phyloP scores from a whole-genome alignment of 345 rosid genomes.

The Microcos paniculata region DNA sequence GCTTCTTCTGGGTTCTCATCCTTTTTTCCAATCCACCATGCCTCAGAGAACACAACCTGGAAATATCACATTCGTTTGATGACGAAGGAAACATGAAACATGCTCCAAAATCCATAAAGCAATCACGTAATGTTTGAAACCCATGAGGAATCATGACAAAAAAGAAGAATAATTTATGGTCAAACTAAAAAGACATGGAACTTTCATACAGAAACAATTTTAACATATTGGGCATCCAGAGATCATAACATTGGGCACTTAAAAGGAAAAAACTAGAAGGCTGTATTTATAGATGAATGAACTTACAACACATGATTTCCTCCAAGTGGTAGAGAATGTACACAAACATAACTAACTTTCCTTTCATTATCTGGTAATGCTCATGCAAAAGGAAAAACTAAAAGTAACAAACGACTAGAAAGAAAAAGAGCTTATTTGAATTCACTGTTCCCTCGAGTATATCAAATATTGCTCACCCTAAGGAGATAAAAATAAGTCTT shows the following conservation, averaged over 20 bases:
- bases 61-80: conserved; percentile 14
- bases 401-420: not conserved
- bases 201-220: not conserved
- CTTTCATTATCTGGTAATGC: not conserved
- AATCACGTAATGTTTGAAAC: not conserved
- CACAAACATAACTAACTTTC: not conserved
- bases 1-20: conserved; percentile 88
- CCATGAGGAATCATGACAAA: not conserved
- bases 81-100: not conserved
- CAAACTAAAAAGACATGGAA: not conserved
- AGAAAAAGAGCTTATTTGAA: not conserved
- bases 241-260: not conserved
- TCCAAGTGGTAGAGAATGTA: not conserved
- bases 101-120: not conserved
- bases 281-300: not conserved
- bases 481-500: not conserved
- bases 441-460: not conserved
- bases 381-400: not conserved
- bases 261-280: not conserved
- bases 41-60: conserved; percentile 89
- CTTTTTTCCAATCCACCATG: conserved; percentile 93
- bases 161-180: not conserved
- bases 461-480: not conserved
- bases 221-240: not conserved
- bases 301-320: not conserved